Evolutionary conservation across 1,284 basidiomycete genomes (phyloP), one percentile per base, ranked within the genome.

Genomic region (Athelia sp.): DNA sequence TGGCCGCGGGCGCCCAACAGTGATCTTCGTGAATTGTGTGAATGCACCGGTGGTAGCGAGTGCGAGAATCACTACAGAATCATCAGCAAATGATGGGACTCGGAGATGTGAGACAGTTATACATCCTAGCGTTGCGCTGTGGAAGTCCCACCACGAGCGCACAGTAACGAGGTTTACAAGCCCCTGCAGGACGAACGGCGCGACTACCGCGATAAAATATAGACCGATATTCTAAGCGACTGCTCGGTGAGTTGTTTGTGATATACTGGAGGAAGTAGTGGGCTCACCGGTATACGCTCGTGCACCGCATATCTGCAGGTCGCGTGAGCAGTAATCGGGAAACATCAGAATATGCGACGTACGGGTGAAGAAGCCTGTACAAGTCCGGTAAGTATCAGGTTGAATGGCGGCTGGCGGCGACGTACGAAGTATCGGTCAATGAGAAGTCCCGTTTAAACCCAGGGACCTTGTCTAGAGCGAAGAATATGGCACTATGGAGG

Each of bases 371-470:
- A 4, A 29, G 26, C 13, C 26, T 29, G 26, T 29, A 6, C 6
- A 29, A 29, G 26, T 29, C 26, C 13, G n/a, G 26, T 29, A 50
- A 34, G 29, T 31, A 47, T 35, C 40, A 36, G 26, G 36, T n/a
- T 40, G 14, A 17, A 14, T 44, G 70, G 83, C 50, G 13, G 13
- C 13, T 6, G 4, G 26, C 26, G 26, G 26, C 26, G 26, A 29
- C 26, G 4, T 60, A 89, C 75, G 89, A 84, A 11, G 83, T 83
- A 65, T 97, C 93, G 34, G 75, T 73, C 13, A 95, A 70, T 0
- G 90, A 93, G 67, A 97, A 97, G 49, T 83, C 79, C 49, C 95
- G 74, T 58, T 87, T 81, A 68, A 88, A 96, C 3, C 95, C 95
- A 43, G 84, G 73, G 2, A 93, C 74, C 21, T 75, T 71, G 60